These are phyloP conservation scores for Goffeauzyma gilvescens DNA, from an alignment of 768 basidiomycete genomes.

Conservation along the genomic window DNA sequence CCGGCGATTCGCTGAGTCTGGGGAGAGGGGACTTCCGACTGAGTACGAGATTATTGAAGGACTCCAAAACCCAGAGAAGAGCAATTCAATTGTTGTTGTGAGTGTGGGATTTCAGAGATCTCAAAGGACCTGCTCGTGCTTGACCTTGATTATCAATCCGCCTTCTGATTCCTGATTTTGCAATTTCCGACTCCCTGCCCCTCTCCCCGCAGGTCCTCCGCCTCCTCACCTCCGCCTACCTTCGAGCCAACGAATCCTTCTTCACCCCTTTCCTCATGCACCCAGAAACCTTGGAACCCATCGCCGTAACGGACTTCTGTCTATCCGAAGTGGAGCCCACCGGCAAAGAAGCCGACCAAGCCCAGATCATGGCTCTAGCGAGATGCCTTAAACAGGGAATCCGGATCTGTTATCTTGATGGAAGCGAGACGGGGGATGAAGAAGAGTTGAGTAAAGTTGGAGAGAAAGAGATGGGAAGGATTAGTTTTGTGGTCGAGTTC, in stretches of 20 bases:
- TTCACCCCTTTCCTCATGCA: constrained; percentile 59
- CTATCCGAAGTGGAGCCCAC: constrained; percentile 48
- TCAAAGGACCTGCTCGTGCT: not conserved
- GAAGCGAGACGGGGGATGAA: constrained; percentile 31
- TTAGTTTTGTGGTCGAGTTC: constrained; percentile 54
- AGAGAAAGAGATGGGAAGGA: too few species aligned
- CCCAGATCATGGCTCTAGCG: constrained; percentile 60
- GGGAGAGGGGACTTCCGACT: too few species aligned
- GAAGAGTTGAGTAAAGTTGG: constrained; percentile 33
- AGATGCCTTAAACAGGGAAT: constrained; percentile 49
- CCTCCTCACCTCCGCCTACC: constrained; percentile 63
- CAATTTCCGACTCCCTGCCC: constrained; percentile 34
- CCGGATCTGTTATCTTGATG: constrained; percentile 63
- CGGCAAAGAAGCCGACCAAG: constrained; percentile 44
- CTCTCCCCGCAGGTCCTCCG: constrained; percentile 59
- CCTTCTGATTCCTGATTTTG: constrained; percentile 27
- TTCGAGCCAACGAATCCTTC: constrained; percentile 44
- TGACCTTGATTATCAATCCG: constrained; percentile 35
- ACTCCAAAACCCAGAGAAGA: constrained; percentile 27
- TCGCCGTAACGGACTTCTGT: constrained; percentile 51
- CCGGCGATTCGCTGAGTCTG: too few species aligned
- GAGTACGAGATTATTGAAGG: constrained; percentile 21
- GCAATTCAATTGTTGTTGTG: constrained; percentile 28
- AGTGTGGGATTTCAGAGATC: constrained; percentile 2
- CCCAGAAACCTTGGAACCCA: constrained; percentile 46